Percentiles rank a stretch among this genome's conserved stretches.
These are phyloP conservation scores for Ogataea ganodermae DNA, from an alignment of 805 yeast species.

Conservation along the genomic window DNA sequence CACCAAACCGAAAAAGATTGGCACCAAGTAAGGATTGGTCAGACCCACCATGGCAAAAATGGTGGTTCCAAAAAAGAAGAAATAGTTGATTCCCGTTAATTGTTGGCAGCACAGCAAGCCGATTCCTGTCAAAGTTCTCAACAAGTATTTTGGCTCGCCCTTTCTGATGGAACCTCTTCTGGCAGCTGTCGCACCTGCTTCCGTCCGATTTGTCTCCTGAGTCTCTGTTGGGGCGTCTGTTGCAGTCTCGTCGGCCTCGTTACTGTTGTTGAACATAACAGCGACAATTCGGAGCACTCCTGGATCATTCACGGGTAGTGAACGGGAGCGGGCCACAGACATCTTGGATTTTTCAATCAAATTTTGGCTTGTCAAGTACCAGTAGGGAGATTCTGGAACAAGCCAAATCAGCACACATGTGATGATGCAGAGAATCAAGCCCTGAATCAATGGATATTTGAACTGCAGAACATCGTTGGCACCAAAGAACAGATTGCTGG, in stretches of 20 bases:
- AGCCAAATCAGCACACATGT: slow-evolving; percentile 24
- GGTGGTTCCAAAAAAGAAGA: slow-evolving; percentile 66
- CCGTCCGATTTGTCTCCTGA: too few species aligned
- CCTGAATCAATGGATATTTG: slow-evolving; percentile 25
- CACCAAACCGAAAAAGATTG: slow-evolving; percentile 56
- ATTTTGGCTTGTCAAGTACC: slow-evolving; percentile 24
- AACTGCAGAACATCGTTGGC: slow-evolving; percentile 23
- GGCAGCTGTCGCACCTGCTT: background rate
- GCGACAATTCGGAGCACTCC: slow-evolving; percentile 23
- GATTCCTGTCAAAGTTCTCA: slow-evolving; percentile 34
- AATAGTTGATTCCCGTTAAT: slow-evolving; percentile 65
- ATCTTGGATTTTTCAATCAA: slow-evolving; percentile 18
- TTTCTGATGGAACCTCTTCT: slow-evolving; percentile 19
- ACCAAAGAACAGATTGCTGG: slow-evolving; percentile 14
- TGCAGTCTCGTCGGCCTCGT: slow-evolving; percentile 10
- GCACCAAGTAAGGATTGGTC: slow-evolving; percentile 53
- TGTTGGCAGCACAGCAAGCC: slow-evolving; percentile 42
- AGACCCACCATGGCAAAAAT: slow-evolving; percentile 55
- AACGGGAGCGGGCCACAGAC: slow-evolving; percentile 25
- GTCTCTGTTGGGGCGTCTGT: slow-evolving; percentile 2
- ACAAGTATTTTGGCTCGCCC: slow-evolving; percentile 34
- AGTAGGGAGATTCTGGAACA: slow-evolving; percentile 40
- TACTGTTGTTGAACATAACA: slow-evolving; percentile 21
- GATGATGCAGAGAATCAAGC: slow-evolving; percentile 19
- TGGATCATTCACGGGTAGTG: slow-evolving; percentile 25